phyloP scores from a whole-genome alignment of 305 asterid species.

The Ilex paraguariensis region DNA sequence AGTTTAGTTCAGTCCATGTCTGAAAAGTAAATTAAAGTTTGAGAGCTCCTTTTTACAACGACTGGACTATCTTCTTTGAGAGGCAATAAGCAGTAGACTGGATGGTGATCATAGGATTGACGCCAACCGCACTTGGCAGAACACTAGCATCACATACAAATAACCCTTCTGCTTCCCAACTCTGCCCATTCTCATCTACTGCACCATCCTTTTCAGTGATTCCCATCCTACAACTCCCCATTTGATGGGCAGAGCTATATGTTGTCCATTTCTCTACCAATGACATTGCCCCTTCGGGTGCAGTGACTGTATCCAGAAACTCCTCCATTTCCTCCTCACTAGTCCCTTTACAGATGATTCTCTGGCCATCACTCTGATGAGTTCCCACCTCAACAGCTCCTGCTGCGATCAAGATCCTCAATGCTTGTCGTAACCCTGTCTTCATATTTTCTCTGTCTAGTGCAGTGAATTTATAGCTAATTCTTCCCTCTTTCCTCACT shows the following conservation, averaged over 20 bases:
- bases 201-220: conserved; percentile 47
- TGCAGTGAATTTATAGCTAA: conserved; percentile 30
- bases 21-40: neutral
- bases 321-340: conserved; percentile 39
- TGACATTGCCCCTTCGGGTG: conserved; percentile 56
- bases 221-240: conserved; percentile 88
- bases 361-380: conserved; percentile 68
- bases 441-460: conserved; percentile 59
- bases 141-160: conserved; percentile 86
- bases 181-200: conserved; percentile 81
- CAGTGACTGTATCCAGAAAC: conserved; percentile 53
- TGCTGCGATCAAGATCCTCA: conserved; percentile 65
- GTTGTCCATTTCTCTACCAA: conserved; percentile 52
- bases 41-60: conserved; percentile 24
- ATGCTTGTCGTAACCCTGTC: conserved; percentile 39
- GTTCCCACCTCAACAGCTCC: conserved; percentile 91
- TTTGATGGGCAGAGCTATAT: conserved; percentile 73
- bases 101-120: conserved; percentile 95
- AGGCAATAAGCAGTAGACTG: conserved; percentile 65
- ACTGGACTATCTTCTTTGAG: conserved; percentile 47
- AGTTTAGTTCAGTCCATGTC: too few relatives aligned
- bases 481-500: conserved; percentile 43
- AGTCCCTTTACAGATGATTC: conserved; percentile 40
- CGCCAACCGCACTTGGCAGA: conserved; percentile 77
- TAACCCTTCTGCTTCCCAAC: conserved; percentile 83